Evolutionary conservation across 2,329 filamentous ascomycete genomes (phyloP).

Genomic region (Calonectria multiphialidica): DNA sequence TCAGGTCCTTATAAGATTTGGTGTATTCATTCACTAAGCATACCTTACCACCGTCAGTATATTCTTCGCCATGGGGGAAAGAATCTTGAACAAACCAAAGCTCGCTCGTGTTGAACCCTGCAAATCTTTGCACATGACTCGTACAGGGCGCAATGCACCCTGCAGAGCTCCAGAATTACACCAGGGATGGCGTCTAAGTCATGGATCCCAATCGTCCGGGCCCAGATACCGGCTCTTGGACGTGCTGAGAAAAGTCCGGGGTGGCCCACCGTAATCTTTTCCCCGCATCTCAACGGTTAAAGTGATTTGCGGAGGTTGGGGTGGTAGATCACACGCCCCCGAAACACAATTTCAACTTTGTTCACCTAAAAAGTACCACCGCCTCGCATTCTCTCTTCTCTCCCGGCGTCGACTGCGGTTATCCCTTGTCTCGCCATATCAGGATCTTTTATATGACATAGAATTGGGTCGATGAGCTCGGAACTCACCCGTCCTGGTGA

Average conservation of each 20-base stretch:
- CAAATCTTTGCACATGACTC: not conserved
- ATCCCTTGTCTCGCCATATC: not conserved
- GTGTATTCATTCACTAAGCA: not conserved
- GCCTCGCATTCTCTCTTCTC: not conserved
- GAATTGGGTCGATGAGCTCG: not conserved
- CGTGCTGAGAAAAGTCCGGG: not conserved
- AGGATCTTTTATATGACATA: not conserved
- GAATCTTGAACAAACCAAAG: not conserved
- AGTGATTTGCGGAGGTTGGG: constrained; percentile 3
- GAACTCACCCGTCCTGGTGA: not conserved
- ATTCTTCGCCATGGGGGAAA: not conserved
- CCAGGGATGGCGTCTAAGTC: not conserved
- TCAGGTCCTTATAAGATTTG: not conserved
- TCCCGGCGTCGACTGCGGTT: not conserved
- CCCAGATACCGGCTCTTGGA: not conserved
- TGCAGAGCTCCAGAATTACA: not conserved
- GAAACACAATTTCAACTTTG: not conserved
- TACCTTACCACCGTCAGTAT: not conserved
- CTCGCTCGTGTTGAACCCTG: too few species aligned
- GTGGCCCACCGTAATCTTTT: not conserved
- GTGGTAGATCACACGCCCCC: not conserved
- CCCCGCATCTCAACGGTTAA: not conserved
- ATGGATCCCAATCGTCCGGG: not conserved
- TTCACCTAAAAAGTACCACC: not conserved
- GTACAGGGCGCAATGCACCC: not conserved